Conservation (phyloP, 257 asterid species). For the Primulina tabacum region DNA sequence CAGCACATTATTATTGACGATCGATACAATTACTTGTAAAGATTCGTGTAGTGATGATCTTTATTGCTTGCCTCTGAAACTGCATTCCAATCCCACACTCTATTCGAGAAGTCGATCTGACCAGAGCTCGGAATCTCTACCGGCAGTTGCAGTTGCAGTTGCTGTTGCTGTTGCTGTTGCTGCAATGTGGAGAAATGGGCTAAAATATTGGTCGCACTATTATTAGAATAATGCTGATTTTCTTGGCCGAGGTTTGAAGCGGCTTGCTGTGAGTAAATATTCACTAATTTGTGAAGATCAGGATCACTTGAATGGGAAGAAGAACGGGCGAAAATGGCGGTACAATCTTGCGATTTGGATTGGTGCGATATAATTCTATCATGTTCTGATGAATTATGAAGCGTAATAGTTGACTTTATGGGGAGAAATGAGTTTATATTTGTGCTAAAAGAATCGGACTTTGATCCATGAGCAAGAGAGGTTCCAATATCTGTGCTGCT, state of each 20-base stretch:
- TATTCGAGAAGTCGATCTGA: conserved; percentile 44
- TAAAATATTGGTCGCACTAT: conserved; percentile 31
- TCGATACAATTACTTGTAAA: conserved; percentile 36
- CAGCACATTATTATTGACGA: neutral
- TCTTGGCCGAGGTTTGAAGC: conserved; percentile 19
- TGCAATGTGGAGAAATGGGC: conserved; percentile 36
- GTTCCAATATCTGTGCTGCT: conserved; percentile 48
- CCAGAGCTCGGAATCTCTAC: conserved; percentile 30
- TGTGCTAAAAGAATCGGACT: conserved; percentile 30
- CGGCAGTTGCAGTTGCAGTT: conserved; percentile 19
- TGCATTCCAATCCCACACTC: conserved; percentile 86
- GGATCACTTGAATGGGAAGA: conserved; percentile 34
- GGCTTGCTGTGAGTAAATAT: conserved; percentile 26
- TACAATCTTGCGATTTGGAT: conserved; percentile 23
- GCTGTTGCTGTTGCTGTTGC: conserved; percentile 28
- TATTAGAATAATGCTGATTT: conserved; percentile 4
- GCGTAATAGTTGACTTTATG: neutral
- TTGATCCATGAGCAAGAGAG: conserved; percentile 42
- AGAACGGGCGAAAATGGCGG: conserved; percentile 32
- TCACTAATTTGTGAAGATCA: conserved; percentile 70
- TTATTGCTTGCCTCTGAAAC: conserved; percentile 34
- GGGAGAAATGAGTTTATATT: neutral
- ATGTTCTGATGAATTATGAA: conserved; percentile 12
- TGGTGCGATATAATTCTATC: conserved; percentile 25
- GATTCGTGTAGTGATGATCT: conserved; percentile 37